Evolutionary conservation across 2,329 filamentous ascomycete genomes (phyloP).

Genomic region (Colletotrichum sojae): DNA sequence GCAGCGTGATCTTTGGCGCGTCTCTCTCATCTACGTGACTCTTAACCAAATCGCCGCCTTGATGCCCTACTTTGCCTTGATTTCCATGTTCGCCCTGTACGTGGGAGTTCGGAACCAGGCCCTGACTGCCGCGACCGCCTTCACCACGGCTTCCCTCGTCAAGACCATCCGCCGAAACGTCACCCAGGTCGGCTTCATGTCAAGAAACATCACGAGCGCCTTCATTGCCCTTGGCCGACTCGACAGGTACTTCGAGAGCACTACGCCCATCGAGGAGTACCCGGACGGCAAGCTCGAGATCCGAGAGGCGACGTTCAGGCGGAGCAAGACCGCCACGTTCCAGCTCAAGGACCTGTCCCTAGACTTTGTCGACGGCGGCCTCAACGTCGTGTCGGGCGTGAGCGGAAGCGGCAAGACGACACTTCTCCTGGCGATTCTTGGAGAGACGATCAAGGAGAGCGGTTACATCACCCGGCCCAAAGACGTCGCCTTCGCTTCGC

Average conservation of each 20-base stretch:
- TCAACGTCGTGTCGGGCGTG: slow-evolving; percentile 68
- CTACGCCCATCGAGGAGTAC: slow-evolving; percentile 63
- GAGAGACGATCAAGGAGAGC: slow-evolving; percentile 65
- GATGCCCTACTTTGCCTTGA: slow-evolving; percentile 65
- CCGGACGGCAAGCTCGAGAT: slow-evolving; percentile 65
- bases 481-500: slow-evolving; percentile 70
- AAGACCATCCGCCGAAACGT: slow-evolving; percentile 68
- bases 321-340: slow-evolving; percentile 66
- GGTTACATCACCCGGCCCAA: slow-evolving; percentile 64
- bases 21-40: slow-evolving; percentile 62
- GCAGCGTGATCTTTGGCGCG: slow-evolving; percentile 68
- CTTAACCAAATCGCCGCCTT: slow-evolving; percentile 66
- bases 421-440: slow-evolving; percentile 66
- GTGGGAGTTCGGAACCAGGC: slow-evolving; percentile 62
- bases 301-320: slow-evolving; percentile 61
- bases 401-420: slow-evolving; percentile 73
- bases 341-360: slow-evolving; percentile 63
- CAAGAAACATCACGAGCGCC: slow-evolving; percentile 57
- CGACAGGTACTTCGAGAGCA: slow-evolving; percentile 68
- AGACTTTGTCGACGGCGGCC: slow-evolving; percentile 66
- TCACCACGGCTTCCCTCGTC: slow-evolving; percentile 69
- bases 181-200: slow-evolving; percentile 63
- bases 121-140: slow-evolving; percentile 70
- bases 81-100: slow-evolving; percentile 69
- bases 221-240: slow-evolving; percentile 65